Evolutionary conservation across 257 asterid species (phyloP).

Genomic region (Leptodermis oblonga): DNA sequence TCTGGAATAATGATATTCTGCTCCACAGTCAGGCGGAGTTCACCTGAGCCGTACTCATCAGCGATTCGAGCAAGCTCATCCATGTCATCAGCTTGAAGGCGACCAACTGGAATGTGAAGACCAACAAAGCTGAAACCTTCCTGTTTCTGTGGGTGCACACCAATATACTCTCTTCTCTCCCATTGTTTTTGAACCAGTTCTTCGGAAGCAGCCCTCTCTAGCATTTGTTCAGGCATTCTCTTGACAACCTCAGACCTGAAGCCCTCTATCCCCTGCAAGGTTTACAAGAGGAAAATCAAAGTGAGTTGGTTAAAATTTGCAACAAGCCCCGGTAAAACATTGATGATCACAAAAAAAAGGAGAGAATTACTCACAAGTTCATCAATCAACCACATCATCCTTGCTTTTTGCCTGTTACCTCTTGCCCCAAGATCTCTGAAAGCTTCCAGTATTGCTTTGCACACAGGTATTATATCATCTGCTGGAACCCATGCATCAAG

Average conservation of each 20-base stretch:
- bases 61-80: constrained; percentile 82
- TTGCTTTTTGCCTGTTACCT: constrained; percentile 87
- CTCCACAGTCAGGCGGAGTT: constrained; percentile 87
- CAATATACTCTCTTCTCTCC: constrained; percentile 83
- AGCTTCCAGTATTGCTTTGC: constrained; percentile 76
- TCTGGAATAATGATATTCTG: constrained; percentile 89
- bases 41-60: constrained; percentile 76
- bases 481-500: constrained; percentile 97
- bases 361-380: constrained; percentile 69
- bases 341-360: not conserved
- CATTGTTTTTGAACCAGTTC: constrained; percentile 60
- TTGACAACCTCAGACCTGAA: constrained; percentile 80
- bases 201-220: constrained; percentile 74
- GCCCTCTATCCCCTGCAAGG: constrained; percentile 75
- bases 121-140: constrained; percentile 77
- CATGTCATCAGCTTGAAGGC: constrained; percentile 88
- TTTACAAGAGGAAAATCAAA: constrained; percentile 3
- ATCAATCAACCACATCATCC: constrained; percentile 99
- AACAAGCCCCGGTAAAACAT: not conserved
- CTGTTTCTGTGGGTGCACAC: constrained; percentile 84
- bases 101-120: constrained; percentile 87
- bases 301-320: not conserved
- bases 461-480: constrained; percentile 78
- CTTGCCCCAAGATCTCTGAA: constrained; percentile 83
- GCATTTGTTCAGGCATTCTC: constrained; percentile 61